A percentile compares a stretch with the other conserved stretches of the same genome.
These are phyloP conservation scores for Fusarium torulosum DNA, from an alignment of 2,329 filamentous ascomycete genomes.

Conservation along the genomic window DNA sequence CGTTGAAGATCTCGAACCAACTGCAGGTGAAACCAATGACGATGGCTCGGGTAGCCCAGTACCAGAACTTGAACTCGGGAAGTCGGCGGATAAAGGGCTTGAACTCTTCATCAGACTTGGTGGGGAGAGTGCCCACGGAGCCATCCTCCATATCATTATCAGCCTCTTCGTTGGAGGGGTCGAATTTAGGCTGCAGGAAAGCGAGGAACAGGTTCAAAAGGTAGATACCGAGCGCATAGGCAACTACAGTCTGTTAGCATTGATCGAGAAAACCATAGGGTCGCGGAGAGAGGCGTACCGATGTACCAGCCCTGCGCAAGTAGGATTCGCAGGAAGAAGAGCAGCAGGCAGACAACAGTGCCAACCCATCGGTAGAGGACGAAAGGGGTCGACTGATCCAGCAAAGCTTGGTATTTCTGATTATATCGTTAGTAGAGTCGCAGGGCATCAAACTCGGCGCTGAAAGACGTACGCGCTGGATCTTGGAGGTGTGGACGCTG, in stretches of 20 bases:
- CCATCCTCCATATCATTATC: constrained; percentile 98
- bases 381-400: constrained; percentile 93
- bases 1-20: constrained; percentile 94
- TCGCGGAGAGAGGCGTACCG: constrained; percentile 64
- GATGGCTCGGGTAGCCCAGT: constrained; percentile 90
- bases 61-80: constrained; percentile 99
- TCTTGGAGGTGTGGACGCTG: constrained; percentile 82
- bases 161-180: constrained; percentile 89
- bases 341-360: constrained; percentile 78
- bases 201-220: constrained; percentile 99
- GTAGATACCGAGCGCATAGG: constrained; percentile 98
- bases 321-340: constrained; percentile 92
- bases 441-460: constrained; percentile 1
- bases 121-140: constrained; percentile 83
- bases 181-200: constrained; percentile 98
- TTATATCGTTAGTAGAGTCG: constrained; percentile 33
- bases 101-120: constrained; percentile 97
- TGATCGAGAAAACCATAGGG: background rate
- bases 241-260: constrained; percentile 70
- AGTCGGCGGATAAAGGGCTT: constrained; percentile 95
- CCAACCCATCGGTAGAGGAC: constrained; percentile 90
- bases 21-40: constrained; percentile 86
- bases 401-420: constrained; percentile 91
- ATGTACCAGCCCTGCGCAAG: constrained; percentile 99
- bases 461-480: constrained; percentile 73